Percentiles rank a stretch among this genome's conserved stretches.
These are phyloP conservation scores for Sporisorium exsertum DNA, from an alignment of 1,284 basidiomycete species.

Conservation along the genomic window DNA sequence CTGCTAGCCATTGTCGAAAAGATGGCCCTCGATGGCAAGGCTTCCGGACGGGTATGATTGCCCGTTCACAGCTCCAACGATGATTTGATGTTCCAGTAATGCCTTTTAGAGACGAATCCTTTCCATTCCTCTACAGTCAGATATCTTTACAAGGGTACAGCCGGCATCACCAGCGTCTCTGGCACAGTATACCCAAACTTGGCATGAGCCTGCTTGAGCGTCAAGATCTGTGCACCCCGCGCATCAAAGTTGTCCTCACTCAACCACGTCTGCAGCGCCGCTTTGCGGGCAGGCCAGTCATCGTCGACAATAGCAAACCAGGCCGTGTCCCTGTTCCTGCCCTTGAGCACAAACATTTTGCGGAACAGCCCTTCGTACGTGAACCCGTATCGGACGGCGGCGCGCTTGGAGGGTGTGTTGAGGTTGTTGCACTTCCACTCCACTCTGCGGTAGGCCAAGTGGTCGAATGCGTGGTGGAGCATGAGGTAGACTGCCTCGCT, in stretches of 20 bases:
- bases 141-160: slow-evolving; percentile 23
- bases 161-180: slow-evolving; percentile 13
- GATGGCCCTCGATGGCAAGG: slow-evolving; percentile 18
- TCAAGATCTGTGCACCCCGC: slow-evolving; percentile 17
- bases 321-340: slow-evolving; percentile 52
- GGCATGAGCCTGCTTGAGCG: slow-evolving; percentile 31
- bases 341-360: slow-evolving; percentile 52
- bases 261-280: slow-evolving; percentile 50
- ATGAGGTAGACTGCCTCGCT: slow-evolving; percentile 52
- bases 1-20: slow-evolving; percentile 69
- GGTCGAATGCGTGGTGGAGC: slow-evolving; percentile 41
- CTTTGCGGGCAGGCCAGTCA: slow-evolving; percentile 49
- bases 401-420: slow-evolving; percentile 48
- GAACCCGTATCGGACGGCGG: slow-evolving; percentile 54
- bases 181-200: slow-evolving; percentile 27
- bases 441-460: slow-evolving; percentile 42
- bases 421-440: slow-evolving; percentile 63
- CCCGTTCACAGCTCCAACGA: too few relatives aligned
- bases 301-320: slow-evolving; percentile 59
- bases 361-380: slow-evolving; percentile 53
- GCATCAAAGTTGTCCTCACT: slow-evolving; percentile 41
- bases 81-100: too few relatives aligned
- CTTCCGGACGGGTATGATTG: not conserved
- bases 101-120: not conserved
- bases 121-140: not conserved